A percentile compares a stretch with the other conserved stretches of the same genome.
These are phyloP conservation scores for Lodderomyces orthopsilosis DNA, from an alignment of 1,139 yeast species.

Conservation along the genomic window DNA sequence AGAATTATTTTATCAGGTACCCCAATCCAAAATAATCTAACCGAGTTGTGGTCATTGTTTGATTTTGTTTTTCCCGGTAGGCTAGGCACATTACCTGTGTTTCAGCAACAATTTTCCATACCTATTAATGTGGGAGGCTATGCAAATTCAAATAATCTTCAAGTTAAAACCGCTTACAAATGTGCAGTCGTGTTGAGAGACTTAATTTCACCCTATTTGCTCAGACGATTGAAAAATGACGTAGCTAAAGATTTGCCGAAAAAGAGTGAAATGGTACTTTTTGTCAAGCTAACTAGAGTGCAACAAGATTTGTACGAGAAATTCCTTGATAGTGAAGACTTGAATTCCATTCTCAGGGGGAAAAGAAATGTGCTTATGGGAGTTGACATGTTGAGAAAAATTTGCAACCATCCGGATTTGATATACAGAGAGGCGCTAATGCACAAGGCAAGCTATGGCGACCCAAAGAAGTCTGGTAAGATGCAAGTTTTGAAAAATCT, in stretches of 20 bases:
- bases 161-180: constrained; percentile 93
- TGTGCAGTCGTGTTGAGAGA: constrained; percentile 92
- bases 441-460: constrained; percentile 56
- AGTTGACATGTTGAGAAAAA: constrained; percentile 83
- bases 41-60: constrained; percentile 91
- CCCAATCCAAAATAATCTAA: constrained; percentile 70
- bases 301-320: constrained; percentile 74
- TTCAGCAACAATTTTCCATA: constrained; percentile 84
- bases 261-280: constrained; percentile 89
- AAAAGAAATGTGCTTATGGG: constrained; percentile 83
- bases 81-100: constrained; percentile 90
- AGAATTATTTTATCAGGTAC: constrained; percentile 91
- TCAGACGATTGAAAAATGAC: constrained; percentile 85
- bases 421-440: constrained; percentile 53
- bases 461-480: constrained; percentile 76
- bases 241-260: constrained; percentile 97
- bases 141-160: constrained; percentile 93
- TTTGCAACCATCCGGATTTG: constrained; percentile 95
- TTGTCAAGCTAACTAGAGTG: constrained; percentile 75
- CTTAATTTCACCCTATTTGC: constrained; percentile 81
- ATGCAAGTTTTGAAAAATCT: constrained; percentile 83
- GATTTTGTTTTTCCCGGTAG: constrained; percentile 95
- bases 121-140: constrained; percentile 98
- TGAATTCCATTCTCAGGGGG: constrained; percentile 70
- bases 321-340: constrained; percentile 74